These are phyloP conservation scores for Euphorbia tirucalli DNA, from an alignment of 345 rosid species.

Conservation along the genomic window DNA sequence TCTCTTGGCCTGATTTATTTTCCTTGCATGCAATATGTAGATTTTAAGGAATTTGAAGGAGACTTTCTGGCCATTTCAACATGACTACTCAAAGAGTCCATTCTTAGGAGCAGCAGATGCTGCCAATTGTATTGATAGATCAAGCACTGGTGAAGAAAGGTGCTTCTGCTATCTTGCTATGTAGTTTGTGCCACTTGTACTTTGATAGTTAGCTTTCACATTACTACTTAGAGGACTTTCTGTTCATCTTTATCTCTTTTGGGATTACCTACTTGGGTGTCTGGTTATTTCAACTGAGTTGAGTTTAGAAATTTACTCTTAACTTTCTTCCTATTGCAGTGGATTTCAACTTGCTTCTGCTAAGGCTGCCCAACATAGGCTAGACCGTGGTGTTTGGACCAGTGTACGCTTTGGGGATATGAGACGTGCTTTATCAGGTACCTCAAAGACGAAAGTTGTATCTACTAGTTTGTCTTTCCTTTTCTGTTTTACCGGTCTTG, in stretches of 20 bases:
- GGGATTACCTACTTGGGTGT: background rate
- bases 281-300: background rate
- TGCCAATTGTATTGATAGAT: too few relatives aligned
- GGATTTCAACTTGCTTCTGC: conserved; percentile 57
- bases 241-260: background rate
- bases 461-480: background rate
- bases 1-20: too few relatives aligned
- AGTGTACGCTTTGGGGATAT: conserved; percentile 48
- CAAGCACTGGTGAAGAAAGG: conserved; percentile 40
- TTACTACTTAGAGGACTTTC: background rate
- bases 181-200: background rate
- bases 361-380: conserved; percentile 51
- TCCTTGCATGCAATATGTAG: conserved; percentile 25
- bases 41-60: conserved; percentile 49
- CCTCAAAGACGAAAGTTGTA: background rate
- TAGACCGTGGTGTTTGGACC: conserved; percentile 57
- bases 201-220: background rate
- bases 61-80: conserved; percentile 71
- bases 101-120: conserved; percentile 59
- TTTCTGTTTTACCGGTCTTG: background rate
- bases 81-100: conserved; percentile 43
- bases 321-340: conserved; percentile 27
- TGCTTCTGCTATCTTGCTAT: conserved; percentile 15
- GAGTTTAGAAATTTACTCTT: background rate
- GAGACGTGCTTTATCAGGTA: conserved; percentile 63